Conservation (phyloP, 768 basidiomycete species). For the Agrocybe chaxingu region DNA sequence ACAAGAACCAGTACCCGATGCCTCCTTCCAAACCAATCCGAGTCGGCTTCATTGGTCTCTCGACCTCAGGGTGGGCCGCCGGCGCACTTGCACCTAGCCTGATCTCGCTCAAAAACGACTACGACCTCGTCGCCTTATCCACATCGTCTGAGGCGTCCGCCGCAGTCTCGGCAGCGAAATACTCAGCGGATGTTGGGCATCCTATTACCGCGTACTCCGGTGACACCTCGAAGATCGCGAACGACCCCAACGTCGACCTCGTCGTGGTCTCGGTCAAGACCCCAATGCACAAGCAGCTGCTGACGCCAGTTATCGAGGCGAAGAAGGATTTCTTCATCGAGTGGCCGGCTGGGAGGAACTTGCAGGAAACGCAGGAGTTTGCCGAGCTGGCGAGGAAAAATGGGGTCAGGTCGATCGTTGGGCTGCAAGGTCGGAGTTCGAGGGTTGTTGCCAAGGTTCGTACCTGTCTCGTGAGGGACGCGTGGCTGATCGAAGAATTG, state of each 20-base stretch:
- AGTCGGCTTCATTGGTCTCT: conserved; percentile 29
- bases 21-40: conserved; percentile 7
- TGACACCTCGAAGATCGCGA: conserved; percentile 22
- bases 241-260: conserved; percentile 33
- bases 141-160: conserved; percentile 29
- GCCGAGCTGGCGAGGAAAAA: conserved; percentile 25
- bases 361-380: conserved; percentile 28
- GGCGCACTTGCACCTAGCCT: conserved; percentile 21
- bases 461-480: background rate
- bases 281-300: conserved; percentile 22
- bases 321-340: conserved; percentile 37
- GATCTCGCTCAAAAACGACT: conserved; percentile 16
- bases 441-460: conserved; percentile 24
- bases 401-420: conserved; percentile 27
- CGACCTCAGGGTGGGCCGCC: conserved; percentile 27
- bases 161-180: conserved; percentile 24
- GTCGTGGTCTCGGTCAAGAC: conserved; percentile 31
- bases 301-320: conserved; percentile 28
- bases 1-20: no score
- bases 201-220: conserved; percentile 32
- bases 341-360: conserved; percentile 30
- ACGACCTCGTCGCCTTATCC: conserved; percentile 28
- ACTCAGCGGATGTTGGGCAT: conserved; percentile 19
- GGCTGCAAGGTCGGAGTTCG: conserved; percentile 28
- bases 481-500: background rate